A percentile compares a stretch with the other conserved stretches of the same genome.
Conservation (phyloP, 1,284 basidiomycete species). For the Malassezia caprae region DNA sequence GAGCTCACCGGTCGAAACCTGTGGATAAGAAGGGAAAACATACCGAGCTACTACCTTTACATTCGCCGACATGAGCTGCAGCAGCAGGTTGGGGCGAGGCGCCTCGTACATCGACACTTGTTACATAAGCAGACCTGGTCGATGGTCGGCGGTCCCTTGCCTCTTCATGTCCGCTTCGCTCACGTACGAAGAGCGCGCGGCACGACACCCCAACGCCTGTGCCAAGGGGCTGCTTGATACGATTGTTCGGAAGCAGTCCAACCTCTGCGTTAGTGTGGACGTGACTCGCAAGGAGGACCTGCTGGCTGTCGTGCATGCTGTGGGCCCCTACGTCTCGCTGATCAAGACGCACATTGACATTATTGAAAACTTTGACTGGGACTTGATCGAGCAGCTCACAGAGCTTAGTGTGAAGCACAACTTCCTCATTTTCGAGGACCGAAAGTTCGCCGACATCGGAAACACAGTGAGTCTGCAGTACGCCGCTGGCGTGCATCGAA, state of each 20-base stretch:
- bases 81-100: neutral
- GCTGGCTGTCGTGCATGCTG: slow-evolving; percentile 72
- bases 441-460: slow-evolving; percentile 98
- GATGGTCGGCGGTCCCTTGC: neutral
- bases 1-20: slow-evolving; percentile 12
- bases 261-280: slow-evolving; percentile 91
- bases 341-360: slow-evolving; percentile 99
- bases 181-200: slow-evolving; percentile 32
- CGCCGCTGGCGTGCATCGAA: slow-evolving; percentile 81
- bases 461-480: slow-evolving; percentile 96
- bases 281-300: slow-evolving; percentile 73
- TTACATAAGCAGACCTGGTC: neutral
- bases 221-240: slow-evolving; percentile 58
- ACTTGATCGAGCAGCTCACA: slow-evolving; percentile 63
- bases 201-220: slow-evolving; percentile 31
- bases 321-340: slow-evolving; percentile 79
- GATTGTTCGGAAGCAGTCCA: slow-evolving; percentile 78
- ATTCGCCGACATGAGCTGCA: slow-evolving; percentile 13
- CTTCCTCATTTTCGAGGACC: slow-evolving; percentile 94
- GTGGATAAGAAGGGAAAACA: neutral
- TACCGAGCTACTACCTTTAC: slow-evolving; percentile 17
- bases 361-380: slow-evolving; percentile 75
- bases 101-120: neutral
- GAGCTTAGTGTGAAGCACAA: slow-evolving; percentile 70
- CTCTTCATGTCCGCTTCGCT: neutral